Conservation (phyloP, 2,329 filamentous ascomycete genomes). For the Ophiocordyceps camponoti-leonardi region DNA sequence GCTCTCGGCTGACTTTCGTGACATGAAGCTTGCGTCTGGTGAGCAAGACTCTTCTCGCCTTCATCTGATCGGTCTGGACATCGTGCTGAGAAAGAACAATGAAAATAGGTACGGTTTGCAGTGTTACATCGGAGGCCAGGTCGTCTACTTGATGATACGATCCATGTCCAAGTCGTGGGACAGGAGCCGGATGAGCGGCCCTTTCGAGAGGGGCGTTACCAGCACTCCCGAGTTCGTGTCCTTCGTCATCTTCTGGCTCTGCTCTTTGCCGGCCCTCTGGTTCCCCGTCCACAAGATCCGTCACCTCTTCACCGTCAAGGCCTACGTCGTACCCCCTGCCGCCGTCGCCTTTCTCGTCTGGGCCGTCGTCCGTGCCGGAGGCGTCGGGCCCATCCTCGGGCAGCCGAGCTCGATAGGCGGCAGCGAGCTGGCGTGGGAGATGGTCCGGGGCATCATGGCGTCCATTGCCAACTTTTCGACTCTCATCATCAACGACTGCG, state of each 20-base stretch:
- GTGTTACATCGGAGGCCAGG: slow-evolving; percentile 68
- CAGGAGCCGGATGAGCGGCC: slow-evolving; percentile 43
- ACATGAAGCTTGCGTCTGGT: slow-evolving; percentile 58
- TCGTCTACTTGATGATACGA: slow-evolving; percentile 77
- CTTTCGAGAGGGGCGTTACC: slow-evolving; percentile 46
- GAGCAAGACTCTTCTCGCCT: slow-evolving; percentile 32
- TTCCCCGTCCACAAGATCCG: slow-evolving; percentile 79
- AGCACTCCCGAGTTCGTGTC: slow-evolving; percentile 59
- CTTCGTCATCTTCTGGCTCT: slow-evolving; percentile 77
- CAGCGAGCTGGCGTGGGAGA: slow-evolving; percentile 58
- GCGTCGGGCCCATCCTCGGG: slow-evolving; percentile 66
- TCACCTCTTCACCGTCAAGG: slow-evolving; percentile 82
- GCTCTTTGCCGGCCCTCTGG: slow-evolving; percentile 70
- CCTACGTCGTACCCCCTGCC: slow-evolving; percentile 67
- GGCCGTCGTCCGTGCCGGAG: slow-evolving; percentile 66
- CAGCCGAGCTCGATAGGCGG: slow-evolving; percentile 48
- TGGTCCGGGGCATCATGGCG: slow-evolving; percentile 75
- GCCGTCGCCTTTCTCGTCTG: slow-evolving; percentile 78
- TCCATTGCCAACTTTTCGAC: slow-evolving; percentile 85
- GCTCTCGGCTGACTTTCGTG: not conserved
- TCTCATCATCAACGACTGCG: slow-evolving; percentile 66
- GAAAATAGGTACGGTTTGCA: slow-evolving; percentile 37
- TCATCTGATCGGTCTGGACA: not conserved
- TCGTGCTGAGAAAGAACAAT: not conserved
- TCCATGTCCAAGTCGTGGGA: slow-evolving; percentile 62